These are phyloP conservation scores for Aspergillus bridgeri DNA, from an alignment of 495 filamentous ascomycete genomes.

Conservation along the genomic window DNA sequence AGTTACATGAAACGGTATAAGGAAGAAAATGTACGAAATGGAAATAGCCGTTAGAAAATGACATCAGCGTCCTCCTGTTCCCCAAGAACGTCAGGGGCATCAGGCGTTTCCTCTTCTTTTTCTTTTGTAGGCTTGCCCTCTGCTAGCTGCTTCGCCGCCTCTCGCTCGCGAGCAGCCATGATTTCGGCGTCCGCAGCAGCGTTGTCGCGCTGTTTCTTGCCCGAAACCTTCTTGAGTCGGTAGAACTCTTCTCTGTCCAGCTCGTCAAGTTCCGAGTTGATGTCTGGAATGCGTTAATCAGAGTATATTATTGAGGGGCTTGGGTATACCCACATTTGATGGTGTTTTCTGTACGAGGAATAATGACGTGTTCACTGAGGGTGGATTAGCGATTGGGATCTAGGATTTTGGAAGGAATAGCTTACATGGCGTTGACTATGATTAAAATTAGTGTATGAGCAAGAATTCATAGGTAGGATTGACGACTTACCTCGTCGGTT, in stretches of 20 bases:
- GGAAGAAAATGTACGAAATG: constrained; percentile 10
- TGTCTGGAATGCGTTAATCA: constrained; percentile 54
- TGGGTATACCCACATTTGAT: constrained; percentile 72
- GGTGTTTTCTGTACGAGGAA: constrained; percentile 95
- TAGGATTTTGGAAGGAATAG: constrained; percentile 6
- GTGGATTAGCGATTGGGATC: not conserved
- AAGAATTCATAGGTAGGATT: not conserved
- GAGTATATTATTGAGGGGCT: not conserved
- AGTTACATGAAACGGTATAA: constrained; percentile 17
- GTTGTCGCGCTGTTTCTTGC: constrained; percentile 85
- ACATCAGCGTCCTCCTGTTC: constrained; percentile 90
- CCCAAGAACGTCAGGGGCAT: constrained; percentile 66
- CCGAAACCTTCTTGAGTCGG: constrained; percentile 95
- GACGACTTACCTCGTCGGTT: constrained; percentile 75
- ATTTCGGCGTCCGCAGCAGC: constrained; percentile 73
- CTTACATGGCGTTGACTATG: constrained; percentile 90
- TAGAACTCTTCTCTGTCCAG: constrained; percentile 98
- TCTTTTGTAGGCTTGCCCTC: constrained; percentile 30
- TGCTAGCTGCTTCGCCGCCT: constrained; percentile 32
- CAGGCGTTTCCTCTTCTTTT: constrained; percentile 41
- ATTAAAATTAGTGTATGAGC: constrained; percentile 23
- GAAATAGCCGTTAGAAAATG: constrained; percentile 66
- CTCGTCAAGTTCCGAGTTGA: constrained; percentile 98
- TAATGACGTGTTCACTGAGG: constrained; percentile 87
- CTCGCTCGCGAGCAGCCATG: constrained; percentile 53